These are phyloP conservation scores for Zygosaccharomyces pseudobailii DNA, from an alignment of 1,139 yeast species.

Conservation along the genomic window DNA sequence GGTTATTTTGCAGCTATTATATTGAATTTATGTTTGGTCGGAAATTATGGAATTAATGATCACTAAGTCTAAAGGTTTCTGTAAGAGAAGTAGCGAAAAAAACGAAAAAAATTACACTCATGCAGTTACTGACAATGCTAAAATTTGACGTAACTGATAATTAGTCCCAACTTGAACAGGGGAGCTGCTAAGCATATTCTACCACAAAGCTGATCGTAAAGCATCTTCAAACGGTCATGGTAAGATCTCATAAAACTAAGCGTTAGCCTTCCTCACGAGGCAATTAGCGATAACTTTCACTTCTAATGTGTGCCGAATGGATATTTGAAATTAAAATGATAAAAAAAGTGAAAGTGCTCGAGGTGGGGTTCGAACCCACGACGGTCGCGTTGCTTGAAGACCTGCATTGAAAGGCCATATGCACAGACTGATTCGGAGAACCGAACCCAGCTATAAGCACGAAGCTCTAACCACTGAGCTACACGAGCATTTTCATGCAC, in stretches of 20 bases:
- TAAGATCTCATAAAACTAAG: no score
- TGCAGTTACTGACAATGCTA: no score
- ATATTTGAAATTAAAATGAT: no score
- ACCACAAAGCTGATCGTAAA: no score
- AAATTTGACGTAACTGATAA: no score
- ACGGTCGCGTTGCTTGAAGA: slow-evolving; percentile 45
- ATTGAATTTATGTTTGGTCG: not conserved
- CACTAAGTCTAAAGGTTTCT: no score
- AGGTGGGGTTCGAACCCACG: slow-evolving; percentile 51
- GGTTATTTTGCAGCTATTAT: not conserved
- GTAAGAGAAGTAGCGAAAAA: not conserved
- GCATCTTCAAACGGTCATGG: no score
- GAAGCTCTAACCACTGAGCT: slow-evolving; percentile 52
- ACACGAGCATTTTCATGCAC: slow-evolving; percentile 38
- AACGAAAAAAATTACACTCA: not conserved
- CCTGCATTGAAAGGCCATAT: slow-evolving; percentile 19
- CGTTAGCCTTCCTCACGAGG: no score
- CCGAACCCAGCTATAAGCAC: slow-evolving; percentile 44
- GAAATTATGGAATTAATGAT: not conserved
- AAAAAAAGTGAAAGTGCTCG: slow-evolving; percentile 40
- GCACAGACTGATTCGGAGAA: slow-evolving; percentile 25
- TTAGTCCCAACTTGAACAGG: no score
- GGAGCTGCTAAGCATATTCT: no score
- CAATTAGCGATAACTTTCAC: no score
- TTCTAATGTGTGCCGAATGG: no score